phyloP scores from a whole-genome alignment of 2,329 filamentous ascomycete species.

The Trichoderma sp. region DNA sequence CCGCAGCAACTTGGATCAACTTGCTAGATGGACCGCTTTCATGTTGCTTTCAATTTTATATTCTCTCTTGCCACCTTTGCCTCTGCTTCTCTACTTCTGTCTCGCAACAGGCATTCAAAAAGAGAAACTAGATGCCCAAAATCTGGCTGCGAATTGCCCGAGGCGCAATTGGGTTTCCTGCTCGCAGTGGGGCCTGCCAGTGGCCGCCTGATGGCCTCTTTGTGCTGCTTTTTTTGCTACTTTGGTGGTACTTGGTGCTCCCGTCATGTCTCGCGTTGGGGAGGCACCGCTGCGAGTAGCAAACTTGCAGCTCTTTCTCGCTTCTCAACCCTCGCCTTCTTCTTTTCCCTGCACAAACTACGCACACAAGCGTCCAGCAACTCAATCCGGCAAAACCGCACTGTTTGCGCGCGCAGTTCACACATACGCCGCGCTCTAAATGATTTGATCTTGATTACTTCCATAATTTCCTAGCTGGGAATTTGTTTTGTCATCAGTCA shows the following conservation, averaged over 20 bases:
- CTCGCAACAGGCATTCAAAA: not conserved
- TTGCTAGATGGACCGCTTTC: not conserved
- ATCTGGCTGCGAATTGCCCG: conserved; percentile 16
- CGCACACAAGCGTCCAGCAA: not conserved
- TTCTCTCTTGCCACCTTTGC: too few species aligned
- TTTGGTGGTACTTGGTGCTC: not conserved
- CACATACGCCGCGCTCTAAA: not conserved
- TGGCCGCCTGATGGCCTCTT: conserved; percentile 9
- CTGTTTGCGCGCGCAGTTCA: not conserved
- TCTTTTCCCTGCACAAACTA: not conserved
- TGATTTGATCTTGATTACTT: not conserved
- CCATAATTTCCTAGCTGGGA: not conserved
- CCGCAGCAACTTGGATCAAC: too few species aligned
- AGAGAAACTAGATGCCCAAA: not conserved
- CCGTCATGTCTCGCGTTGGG: conserved; percentile 7
- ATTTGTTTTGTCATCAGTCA: not conserved
- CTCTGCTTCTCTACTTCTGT: not conserved
- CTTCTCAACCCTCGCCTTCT: not conserved
- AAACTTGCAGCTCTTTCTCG: not conserved
- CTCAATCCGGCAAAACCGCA: not conserved
- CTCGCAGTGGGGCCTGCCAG: conserved; percentile 6
- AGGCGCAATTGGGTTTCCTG: not conserved
- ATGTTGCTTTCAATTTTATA: not conserved
- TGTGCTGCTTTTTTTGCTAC: not conserved
- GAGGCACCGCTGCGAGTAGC: conserved; percentile 1